These are phyloP conservation scores for Syncephalis plumigaleata DNA, from an alignment of 371 early-diverging fungal genomes.

Conservation along the genomic window DNA sequence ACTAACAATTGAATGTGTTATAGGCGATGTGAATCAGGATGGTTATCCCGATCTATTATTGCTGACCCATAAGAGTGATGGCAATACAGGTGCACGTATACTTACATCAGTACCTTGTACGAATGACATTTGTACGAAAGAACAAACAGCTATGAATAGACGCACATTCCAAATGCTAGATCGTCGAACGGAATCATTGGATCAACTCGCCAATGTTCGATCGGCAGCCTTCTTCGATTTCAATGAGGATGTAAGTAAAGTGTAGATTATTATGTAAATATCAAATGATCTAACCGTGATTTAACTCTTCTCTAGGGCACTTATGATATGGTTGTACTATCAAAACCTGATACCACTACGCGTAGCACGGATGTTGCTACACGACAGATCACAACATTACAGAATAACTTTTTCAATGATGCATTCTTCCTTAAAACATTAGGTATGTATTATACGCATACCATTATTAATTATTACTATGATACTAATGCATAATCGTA, in stretches of 20 bases:
- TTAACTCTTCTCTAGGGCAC: constrained; percentile 47
- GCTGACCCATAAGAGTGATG: constrained; percentile 23
- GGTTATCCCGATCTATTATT: constrained; percentile 80
- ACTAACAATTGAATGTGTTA: background rate
- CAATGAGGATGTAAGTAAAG: constrained; percentile 55
- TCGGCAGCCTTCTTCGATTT: constrained; percentile 70
- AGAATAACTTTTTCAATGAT: constrained; percentile 80
- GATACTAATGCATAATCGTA: background rate
- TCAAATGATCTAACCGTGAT: background rate
- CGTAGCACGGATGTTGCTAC: constrained; percentile 5
- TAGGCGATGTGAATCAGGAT: constrained; percentile 77
- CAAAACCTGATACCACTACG: constrained; percentile 2
- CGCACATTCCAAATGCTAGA: constrained; percentile 36
- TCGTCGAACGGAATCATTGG: constrained; percentile 37
- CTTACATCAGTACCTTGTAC: constrained; percentile 41
- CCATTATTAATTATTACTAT: background rate
- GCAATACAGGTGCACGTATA: constrained; percentile 22
- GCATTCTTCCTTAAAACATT: constrained; percentile 84
- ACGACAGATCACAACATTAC: constrained; percentile 21
- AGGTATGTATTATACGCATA: constrained; percentile 23
- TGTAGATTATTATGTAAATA: background rate
- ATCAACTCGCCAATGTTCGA: constrained; percentile 20
- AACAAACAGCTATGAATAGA: constrained; percentile 18
- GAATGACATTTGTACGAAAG: constrained; percentile 16
- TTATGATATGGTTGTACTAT: constrained; percentile 56